Evolutionary conservation across 805 yeast genomes (phyloP).

Genomic region (Maudiozyma turicensis): DNA sequence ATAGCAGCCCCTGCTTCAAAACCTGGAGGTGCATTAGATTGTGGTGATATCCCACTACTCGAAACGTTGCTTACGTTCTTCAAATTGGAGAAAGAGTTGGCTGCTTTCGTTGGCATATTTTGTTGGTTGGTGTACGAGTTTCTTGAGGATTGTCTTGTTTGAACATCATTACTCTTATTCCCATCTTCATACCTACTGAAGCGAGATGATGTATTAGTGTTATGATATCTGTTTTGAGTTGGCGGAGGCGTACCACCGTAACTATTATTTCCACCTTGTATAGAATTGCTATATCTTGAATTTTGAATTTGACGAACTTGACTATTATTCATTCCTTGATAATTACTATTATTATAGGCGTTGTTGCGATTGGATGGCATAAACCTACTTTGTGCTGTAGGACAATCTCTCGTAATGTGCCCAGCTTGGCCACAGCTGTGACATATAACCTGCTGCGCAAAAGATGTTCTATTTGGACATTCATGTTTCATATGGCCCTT

Average conservation of each 20-base stretch:
- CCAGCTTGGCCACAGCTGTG: slow-evolving; percentile 73
- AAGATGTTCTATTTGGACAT: slow-evolving; percentile 48
- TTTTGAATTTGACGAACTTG: not conserved
- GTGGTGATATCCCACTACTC: not conserved
- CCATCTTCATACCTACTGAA: too few species aligned
- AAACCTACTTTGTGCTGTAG: slow-evolving; percentile 7
- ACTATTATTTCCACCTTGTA: not conserved
- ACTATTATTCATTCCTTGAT: not conserved
- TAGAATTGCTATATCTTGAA: not conserved
- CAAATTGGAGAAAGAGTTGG: too few species aligned
- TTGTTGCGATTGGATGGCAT: not conserved
- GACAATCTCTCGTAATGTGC: slow-evolving; percentile 85
- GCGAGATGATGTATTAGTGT: too few species aligned
- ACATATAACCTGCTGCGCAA: slow-evolving; percentile 54
- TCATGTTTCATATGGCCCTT: slow-evolving; percentile 55
- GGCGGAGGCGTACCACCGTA: not conserved
- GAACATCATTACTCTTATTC: too few species aligned
- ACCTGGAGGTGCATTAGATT: not conserved
- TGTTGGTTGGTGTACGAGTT: too few species aligned
- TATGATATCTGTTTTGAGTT: too few species aligned
- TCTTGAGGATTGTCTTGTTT: too few species aligned
- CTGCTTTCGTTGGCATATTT: too few species aligned
- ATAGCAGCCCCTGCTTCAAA: not conserved
- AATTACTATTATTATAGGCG: not conserved
- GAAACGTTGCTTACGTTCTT: not conserved